These are phyloP conservation scores for Lablab purpureus DNA, from an alignment of 306 rosid genomes.

Conservation along the genomic window DNA sequence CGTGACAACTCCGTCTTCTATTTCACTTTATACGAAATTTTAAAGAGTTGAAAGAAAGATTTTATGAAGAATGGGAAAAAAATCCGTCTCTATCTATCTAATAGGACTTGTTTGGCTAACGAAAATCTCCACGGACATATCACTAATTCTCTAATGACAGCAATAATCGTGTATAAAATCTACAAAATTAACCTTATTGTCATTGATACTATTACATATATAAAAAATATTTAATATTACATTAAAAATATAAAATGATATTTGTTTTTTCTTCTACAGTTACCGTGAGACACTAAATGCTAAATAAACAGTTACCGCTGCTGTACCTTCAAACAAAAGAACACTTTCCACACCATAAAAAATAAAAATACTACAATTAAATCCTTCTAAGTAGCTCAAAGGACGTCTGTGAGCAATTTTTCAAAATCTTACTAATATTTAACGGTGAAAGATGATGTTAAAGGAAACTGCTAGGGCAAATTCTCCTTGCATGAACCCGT, in stretches of 20 bases:
- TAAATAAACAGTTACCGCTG: background rate
- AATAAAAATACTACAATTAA: background rate
- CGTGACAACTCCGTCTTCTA: background rate
- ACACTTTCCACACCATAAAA: background rate
- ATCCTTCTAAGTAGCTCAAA: conserved; percentile 9
- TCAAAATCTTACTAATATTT: background rate
- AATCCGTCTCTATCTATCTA: background rate
- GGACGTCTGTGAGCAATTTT: background rate
- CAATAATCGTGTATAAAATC: background rate
- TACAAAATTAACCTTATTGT: no score
- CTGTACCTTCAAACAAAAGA: background rate
- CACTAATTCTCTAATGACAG: background rate
- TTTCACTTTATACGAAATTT: background rate
- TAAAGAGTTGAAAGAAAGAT: background rate
- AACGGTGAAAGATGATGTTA: background rate
- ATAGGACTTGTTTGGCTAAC: background rate
- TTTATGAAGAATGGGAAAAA: background rate
- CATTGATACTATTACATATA: no score
- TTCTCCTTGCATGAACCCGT: conserved; percentile 2
- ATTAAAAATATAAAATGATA: no score
- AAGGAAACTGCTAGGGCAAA: conserved; percentile 6
- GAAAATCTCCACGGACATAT: background rate
- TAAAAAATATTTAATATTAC: no score
- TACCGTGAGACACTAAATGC: no score
- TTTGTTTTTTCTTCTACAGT: no score